Evolutionary conservation across 805 yeast species (phyloP), one percentile per base, ranked within the genome.

Genomic region (Blastobotrys attinorum): DNA sequence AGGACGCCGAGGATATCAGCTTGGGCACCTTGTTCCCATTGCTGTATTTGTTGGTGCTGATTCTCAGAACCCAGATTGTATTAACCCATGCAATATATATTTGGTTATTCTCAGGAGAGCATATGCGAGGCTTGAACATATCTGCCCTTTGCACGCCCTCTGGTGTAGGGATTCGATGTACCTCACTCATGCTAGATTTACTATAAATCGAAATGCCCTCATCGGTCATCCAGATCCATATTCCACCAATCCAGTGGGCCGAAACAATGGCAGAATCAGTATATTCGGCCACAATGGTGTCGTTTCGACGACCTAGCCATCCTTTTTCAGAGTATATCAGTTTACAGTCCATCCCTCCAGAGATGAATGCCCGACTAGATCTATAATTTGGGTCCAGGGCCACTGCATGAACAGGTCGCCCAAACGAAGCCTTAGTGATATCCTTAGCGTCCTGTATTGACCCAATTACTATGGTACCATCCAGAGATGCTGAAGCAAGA

Each of bases 301-400:
- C 97, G 2, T 71, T 69, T 45, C 96, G 71, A 47, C 81, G 79
- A 1, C 95, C 95, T 4, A 92, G 66, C 98, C 98, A 90, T 54
- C 83, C 84, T 50, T 80, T 72, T 31, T 81, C 81, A 1, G 94
- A 82, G 38, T 79, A 64, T 0, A 83, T 64, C 0, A 92, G 81
- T 38, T 83, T 78, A 0, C 97, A 97, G 5, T 88, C 81, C 65
- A 81, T 87, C 0, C 97, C 97, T 2, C 97, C 97, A 25, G 89
- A 80, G 0, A 87, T 70, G 53, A 88, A 90, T 7, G 81, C 71
- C 44, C 77, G 75, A 0, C 79, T 71, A 7, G 69, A 70, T 33
- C 59, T 61, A 59, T 86, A 92, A 45, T 80, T 75, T 8, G 78
- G 77, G 52, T 84, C 92, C 4, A 92, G 61, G 0, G 87, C 84